phyloP scores from a whole-genome alignment of 192 early-diverging fungal genomes.

The Coemansia interrupta region DNA sequence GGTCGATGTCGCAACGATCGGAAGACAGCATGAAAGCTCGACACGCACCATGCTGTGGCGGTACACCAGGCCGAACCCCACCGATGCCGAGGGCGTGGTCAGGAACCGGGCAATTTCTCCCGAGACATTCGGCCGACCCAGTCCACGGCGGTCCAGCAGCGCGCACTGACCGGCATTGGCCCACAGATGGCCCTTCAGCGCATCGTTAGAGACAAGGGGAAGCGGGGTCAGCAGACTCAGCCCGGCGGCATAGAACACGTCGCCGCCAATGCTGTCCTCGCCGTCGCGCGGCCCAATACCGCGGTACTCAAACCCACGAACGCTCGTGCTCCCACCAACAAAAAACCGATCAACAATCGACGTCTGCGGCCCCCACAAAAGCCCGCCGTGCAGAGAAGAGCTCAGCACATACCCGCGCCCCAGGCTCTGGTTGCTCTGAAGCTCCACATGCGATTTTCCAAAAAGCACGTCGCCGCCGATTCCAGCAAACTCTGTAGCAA shows the following conservation, averaged over 20 bases:
- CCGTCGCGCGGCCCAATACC: slow-evolving; percentile 85
- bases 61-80: slow-evolving; percentile 81
- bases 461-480: slow-evolving; percentile 79
- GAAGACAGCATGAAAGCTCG: slow-evolving; percentile 89
- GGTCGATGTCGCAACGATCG: slow-evolving; percentile 59
- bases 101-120: slow-evolving; percentile 46
- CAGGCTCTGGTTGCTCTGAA: slow-evolving; percentile 59
- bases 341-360: slow-evolving; percentile 83
- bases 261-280: slow-evolving; percentile 84
- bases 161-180: slow-evolving; percentile 80
- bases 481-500: slow-evolving; percentile 69
- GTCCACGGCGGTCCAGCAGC: slow-evolving; percentile 38
- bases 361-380: slow-evolving; percentile 59
- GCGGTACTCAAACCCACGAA: slow-evolving; percentile 84
- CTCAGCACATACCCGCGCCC: slow-evolving; percentile 55
- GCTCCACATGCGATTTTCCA: slow-evolving; percentile 65
- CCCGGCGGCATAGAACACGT: slow-evolving; percentile 75
- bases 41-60: slow-evolving; percentile 80
- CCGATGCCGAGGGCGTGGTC: slow-evolving; percentile 65
- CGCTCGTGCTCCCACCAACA: slow-evolving; percentile 79
- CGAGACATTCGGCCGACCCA: not conserved
- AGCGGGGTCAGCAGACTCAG: slow-evolving; percentile 78
- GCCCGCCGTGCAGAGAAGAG: slow-evolving; percentile 59
- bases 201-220: slow-evolving; percentile 60
- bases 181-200: slow-evolving; percentile 81